Percentiles rank a stretch among this genome's conserved stretches.
Conservation (phyloP, 768 basidiomycete species). For the Boletus vinaceobasis region DNA sequence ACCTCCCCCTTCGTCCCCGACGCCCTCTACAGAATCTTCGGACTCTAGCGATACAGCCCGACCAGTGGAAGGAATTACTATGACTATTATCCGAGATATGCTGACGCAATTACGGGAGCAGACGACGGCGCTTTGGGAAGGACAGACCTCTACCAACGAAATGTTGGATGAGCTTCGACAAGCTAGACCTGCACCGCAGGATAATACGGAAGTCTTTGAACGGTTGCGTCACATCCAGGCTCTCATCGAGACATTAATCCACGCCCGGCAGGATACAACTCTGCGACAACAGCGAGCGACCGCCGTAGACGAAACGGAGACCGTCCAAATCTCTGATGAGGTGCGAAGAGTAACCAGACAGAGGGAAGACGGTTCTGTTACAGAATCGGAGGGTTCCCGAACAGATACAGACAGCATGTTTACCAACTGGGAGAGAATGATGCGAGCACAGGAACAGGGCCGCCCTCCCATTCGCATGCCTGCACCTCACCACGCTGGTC, state of each 20-base stretch:
- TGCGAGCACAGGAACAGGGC: constrained; percentile 25
- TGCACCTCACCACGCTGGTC: constrained; percentile 40
- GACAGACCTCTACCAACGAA: constrained; percentile 57
- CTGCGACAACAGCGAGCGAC: constrained; percentile 1
- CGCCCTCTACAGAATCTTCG: constrained; percentile 27
- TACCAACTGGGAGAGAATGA: constrained; percentile 26
- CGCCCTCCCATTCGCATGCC: constrained; percentile 43
- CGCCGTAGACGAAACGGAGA: constrained; percentile 13
- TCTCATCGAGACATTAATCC: constrained; percentile 16
- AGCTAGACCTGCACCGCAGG: constrained; percentile 36
- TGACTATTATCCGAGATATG: constrained; percentile 49
- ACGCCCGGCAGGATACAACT: constrained; percentile 2
- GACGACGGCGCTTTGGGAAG: constrained; percentile 56
- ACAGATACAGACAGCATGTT: constrained; percentile 25
- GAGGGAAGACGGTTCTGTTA: constrained; percentile 24
- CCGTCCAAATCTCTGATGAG: constrained; percentile 15
- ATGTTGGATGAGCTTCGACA: constrained; percentile 61
- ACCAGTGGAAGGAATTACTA: constrained; percentile 31
- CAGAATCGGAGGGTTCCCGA: constrained; percentile 29
- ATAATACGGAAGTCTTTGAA: constrained; percentile 39
- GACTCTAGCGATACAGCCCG: constrained; percentile 38
- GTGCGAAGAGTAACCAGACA: constrained; percentile 11
- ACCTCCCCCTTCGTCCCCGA: constrained; percentile 36
- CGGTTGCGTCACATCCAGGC: constrained; percentile 27
- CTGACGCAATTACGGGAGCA: constrained; percentile 59